phyloP scores from a whole-genome alignment of 805 yeast genomes.

The Zygotorulaspora danielsina region DNA sequence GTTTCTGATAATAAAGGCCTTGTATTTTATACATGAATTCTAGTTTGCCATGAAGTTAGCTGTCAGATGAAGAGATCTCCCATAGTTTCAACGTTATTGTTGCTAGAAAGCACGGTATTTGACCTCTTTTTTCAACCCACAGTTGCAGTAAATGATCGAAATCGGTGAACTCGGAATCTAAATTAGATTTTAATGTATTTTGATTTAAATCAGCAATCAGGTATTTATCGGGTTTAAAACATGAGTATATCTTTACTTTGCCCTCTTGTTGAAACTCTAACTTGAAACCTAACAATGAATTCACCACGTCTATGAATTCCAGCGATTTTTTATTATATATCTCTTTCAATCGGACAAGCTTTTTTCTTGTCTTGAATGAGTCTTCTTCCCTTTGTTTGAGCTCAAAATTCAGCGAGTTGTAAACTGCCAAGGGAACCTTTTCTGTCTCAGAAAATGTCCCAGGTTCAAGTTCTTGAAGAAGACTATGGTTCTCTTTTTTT shows the following conservation, averaged over 20 bases:
- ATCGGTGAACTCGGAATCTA: constrained; percentile 30
- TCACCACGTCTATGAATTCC: constrained; percentile 65
- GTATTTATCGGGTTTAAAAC: constrained; percentile 41
- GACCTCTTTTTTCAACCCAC: constrained; percentile 66
- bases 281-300: constrained; percentile 65
- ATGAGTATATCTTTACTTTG: constrained; percentile 51
- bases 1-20: too few relatives aligned
- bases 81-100: constrained; percentile 66
- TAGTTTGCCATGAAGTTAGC: too few relatives aligned
- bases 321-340: constrained; percentile 61
- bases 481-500: constrained; percentile 53
- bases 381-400: constrained; percentile 44
- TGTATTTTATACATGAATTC: too few relatives aligned
- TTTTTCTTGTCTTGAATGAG: constrained; percentile 48
- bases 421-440: constrained; percentile 55
- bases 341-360: constrained; percentile 48
- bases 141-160: constrained; percentile 52
- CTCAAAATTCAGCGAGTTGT: constrained; percentile 59
- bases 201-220: constrained; percentile 54
- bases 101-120: constrained; percentile 73
- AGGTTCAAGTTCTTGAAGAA: constrained; percentile 37
- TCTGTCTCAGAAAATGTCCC: constrained; percentile 19
- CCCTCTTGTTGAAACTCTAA: constrained; percentile 60
- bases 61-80: constrained; percentile 41
- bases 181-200: constrained; percentile 49